phyloP scores from a whole-genome alignment of 2,329 filamentous ascomycete genomes.

The Graphilbum ipis-grandicollis region DNA sequence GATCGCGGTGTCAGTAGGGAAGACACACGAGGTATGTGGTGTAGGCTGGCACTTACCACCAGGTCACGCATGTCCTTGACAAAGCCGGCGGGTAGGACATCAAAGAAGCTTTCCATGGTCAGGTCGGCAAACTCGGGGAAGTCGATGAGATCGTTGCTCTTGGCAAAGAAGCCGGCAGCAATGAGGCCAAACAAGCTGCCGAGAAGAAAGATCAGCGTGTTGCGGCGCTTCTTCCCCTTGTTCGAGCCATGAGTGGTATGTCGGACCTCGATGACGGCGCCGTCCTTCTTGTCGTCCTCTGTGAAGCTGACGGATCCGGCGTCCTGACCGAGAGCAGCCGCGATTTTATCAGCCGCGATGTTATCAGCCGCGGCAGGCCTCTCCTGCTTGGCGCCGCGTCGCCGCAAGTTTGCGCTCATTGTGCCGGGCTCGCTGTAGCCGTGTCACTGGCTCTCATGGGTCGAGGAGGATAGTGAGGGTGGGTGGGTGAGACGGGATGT shows the following conservation, averaged over 20 bases:
- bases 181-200: slow-evolving; percentile 83
- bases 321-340: neutral
- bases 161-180: slow-evolving; percentile 79
- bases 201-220: slow-evolving; percentile 68
- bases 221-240: slow-evolving; percentile 47
- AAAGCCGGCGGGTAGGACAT: slow-evolving; percentile 74
- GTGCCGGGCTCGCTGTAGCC: neutral
- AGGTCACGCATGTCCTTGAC: slow-evolving; percentile 75
- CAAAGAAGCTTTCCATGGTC: slow-evolving; percentile 72
- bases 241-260: neutral
- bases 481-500: too few relatives aligned
- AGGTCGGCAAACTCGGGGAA: slow-evolving; percentile 52
- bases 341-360: too few relatives aligned
- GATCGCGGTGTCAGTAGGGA: slow-evolving; percentile 7
- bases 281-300: neutral
- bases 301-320: neutral
- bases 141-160: slow-evolving; percentile 76
- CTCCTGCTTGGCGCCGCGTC: neutral
- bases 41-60: slow-evolving; percentile 57
- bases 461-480: too few relatives aligned
- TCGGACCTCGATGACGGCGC: neutral
- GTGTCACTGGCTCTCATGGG: too few relatives aligned
- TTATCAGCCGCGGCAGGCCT: too few relatives aligned
- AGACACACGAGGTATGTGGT: too few relatives aligned
- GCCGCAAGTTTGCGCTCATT: neutral